These are phyloP conservation scores for Aspergillus nanangensis DNA, from an alignment of 495 filamentous ascomycete species.

Conservation along the genomic window DNA sequence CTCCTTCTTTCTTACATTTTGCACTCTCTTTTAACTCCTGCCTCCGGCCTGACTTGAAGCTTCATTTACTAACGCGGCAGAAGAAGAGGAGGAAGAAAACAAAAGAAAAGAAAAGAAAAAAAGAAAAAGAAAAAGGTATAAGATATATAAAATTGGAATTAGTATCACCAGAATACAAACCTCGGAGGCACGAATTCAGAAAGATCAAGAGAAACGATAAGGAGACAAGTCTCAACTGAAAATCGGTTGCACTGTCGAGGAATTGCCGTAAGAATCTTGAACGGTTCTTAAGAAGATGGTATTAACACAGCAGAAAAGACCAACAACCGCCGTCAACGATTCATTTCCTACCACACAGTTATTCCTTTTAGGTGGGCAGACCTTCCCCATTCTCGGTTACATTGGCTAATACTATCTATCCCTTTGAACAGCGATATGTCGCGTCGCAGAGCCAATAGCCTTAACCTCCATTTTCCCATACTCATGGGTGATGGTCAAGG, in stretches of 20 bases:
- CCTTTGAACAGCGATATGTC: slow-evolving; percentile 56
- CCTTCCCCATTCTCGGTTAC: slow-evolving; percentile 1
- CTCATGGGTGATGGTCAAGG: slow-evolving; percentile 76
- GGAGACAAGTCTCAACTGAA: not conserved
- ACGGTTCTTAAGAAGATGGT: slow-evolving; percentile 42
- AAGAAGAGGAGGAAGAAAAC: no score
- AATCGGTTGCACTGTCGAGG: slow-evolving; percentile 19
- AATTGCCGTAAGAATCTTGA: slow-evolving; percentile 47
- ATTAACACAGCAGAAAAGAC: slow-evolving; percentile 49
- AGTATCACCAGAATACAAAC: no score
- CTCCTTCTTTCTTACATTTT: no score
- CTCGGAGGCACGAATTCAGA: not conserved
- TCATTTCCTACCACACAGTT: slow-evolving; percentile 73
- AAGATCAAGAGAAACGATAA: slow-evolving; percentile 2
- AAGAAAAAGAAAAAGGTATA: slow-evolving; percentile 2
- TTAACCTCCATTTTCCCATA: slow-evolving; percentile 86
- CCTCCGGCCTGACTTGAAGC: no score
- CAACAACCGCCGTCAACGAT: slow-evolving; percentile 28
- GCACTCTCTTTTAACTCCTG: no score
- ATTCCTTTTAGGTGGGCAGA: slow-evolving; percentile 63
- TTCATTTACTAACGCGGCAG: no score
- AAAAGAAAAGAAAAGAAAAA: not conserved
- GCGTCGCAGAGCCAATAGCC: slow-evolving; percentile 84
- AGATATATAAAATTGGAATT: no score
- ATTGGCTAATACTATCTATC: slow-evolving; percentile 5